phyloP scores from a whole-genome alignment of 257 asterid genomes.

The Marsdenia floribunda region DNA sequence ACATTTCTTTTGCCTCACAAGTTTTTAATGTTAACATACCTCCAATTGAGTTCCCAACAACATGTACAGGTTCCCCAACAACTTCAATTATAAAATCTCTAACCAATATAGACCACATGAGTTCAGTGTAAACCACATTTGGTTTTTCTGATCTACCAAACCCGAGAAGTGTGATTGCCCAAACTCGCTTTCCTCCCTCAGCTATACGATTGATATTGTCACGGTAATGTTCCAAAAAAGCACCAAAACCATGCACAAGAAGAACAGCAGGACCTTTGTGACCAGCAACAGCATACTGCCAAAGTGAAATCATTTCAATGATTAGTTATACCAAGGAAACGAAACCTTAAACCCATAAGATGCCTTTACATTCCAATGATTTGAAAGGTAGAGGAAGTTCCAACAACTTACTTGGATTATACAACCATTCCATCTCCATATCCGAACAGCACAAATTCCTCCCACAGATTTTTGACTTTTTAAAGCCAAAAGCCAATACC shows the following conservation, averaged over 20 bases:
- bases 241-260: constrained; percentile 97
- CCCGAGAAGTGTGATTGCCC: constrained; percentile 88
- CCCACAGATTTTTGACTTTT: constrained; percentile 34
- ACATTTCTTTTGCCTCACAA: neutral
- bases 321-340: neutral
- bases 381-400: constrained; percentile 1
- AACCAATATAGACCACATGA: constrained; percentile 73
- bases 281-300: constrained; percentile 75
- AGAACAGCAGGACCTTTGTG: constrained; percentile 72
- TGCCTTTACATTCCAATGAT: neutral
- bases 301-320: constrained; percentile 20
- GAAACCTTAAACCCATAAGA: neutral
- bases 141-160: constrained; percentile 96
- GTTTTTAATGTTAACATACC: constrained; percentile 44
- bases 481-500: constrained; percentile 76
- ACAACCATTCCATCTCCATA: constrained; percentile 85
- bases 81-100: constrained; percentile 84
- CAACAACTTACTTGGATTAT: constrained; percentile 60
- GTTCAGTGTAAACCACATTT: constrained; percentile 72
- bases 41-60: constrained; percentile 93
- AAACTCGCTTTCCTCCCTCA: constrained; percentile 69
- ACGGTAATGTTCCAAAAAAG: constrained; percentile 84
- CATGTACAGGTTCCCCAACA: constrained; percentile 77
- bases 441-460: constrained; percentile 43
- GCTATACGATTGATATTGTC: constrained; percentile 67